Conservation (phyloP, 768 basidiomycete species). For the Serendipita sp. region DNA sequence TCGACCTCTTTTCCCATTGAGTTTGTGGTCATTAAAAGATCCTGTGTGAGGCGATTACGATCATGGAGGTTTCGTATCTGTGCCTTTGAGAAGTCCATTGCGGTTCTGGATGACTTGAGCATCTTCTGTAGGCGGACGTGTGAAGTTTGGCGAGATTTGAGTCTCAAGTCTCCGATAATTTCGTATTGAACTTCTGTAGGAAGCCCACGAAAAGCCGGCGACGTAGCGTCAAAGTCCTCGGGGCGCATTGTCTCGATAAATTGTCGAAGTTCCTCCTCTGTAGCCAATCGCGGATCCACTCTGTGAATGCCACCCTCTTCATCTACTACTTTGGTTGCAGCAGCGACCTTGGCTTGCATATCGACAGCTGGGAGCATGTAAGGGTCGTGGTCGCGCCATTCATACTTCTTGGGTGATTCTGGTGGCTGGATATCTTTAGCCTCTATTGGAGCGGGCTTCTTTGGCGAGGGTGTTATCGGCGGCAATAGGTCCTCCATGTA, state of each 20-base stretch:
- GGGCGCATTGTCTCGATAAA: constrained; percentile 97
- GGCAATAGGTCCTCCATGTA: constrained; percentile 73
- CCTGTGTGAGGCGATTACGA: constrained; percentile 83
- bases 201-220: constrained; percentile 77
- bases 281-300: constrained; percentile 61
- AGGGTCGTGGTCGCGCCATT: constrained; percentile 47
- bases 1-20: constrained; percentile 62
- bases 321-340: constrained; percentile 40
- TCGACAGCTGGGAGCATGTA: constrained; percentile 82
- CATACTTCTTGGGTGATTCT: constrained; percentile 9
- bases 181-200: constrained; percentile 97
- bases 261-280: constrained; percentile 80
- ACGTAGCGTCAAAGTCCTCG: constrained; percentile 85
- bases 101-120: constrained; percentile 60
- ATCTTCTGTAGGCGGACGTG: constrained; percentile 84
- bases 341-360: constrained; percentile 43
- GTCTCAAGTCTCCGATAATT: constrained; percentile 86
- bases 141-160: constrained; percentile 90
- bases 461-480: constrained; percentile 28
- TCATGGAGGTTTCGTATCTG: constrained; percentile 85
- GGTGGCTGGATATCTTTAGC: background rate
- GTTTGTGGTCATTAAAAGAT: constrained; percentile 81
- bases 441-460: constrained; percentile 50
- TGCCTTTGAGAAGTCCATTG: constrained; percentile 90
- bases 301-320: constrained; percentile 36